Percentiles rank a stretch among this genome's conserved stretches.
Conservation (phyloP, 805 yeast species). For the Saccharomycopsis amapae region DNA sequence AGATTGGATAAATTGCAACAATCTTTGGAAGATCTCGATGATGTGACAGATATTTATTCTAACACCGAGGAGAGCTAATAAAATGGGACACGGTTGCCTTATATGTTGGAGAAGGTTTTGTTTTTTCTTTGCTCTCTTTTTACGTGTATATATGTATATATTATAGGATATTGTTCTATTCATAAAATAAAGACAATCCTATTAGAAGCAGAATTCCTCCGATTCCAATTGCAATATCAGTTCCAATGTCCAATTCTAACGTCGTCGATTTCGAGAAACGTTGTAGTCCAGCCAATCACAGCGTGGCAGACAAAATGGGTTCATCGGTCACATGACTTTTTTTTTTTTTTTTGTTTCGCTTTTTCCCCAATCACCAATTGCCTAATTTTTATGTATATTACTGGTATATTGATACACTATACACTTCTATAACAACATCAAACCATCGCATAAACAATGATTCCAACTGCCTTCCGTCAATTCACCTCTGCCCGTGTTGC, state of each 20-base stretch:
- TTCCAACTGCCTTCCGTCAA: constrained; percentile 17
- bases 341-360: not conserved
- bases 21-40: constrained; percentile 71
- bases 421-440: not conserved
- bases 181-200: not conserved
- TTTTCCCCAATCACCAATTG: not conserved
- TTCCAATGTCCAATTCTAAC: too few species aligned
- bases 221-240: not conserved
- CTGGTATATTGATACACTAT: too few species aligned
- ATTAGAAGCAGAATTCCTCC: not conserved
- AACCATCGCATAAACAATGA: constrained; percentile 7
- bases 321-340: too few species aligned
- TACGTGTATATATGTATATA: not conserved
- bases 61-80: constrained; percentile 31
- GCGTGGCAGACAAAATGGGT: too few species aligned
- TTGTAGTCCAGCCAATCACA: too few species aligned
- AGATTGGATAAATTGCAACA: constrained; percentile 50
- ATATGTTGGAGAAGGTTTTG: not conserved
- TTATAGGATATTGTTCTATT: not conserved
- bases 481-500: constrained; percentile 16
- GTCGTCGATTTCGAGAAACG: too few species aligned
- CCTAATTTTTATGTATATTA: too few species aligned
- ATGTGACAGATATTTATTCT: constrained; percentile 72
- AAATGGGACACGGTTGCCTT: too few species aligned
- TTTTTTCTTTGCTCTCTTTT: not conserved